Evolutionary conservation across 2,329 filamentous ascomycete genomes (phyloP).

Genomic region (Zasmidium cellare): DNA sequence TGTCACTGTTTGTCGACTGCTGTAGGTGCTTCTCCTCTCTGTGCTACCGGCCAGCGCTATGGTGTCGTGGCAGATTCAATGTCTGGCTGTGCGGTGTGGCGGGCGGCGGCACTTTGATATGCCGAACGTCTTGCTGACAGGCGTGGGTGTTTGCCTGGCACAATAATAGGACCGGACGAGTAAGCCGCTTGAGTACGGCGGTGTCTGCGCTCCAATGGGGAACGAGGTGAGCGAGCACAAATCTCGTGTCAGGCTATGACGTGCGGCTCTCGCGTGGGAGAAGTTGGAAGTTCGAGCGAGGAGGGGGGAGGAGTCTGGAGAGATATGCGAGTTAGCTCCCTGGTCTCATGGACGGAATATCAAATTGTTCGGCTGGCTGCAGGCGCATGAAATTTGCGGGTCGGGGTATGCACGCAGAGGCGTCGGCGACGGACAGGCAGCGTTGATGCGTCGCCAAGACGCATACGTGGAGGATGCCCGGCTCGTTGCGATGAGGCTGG

Average conservation of each 20-base stretch:
- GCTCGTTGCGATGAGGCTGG: not conserved
- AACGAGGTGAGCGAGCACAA: conserved; percentile 11
- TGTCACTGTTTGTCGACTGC: conserved; percentile 18
- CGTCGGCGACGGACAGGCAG: not conserved
- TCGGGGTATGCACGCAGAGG: not conserved
- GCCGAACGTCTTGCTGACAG: conserved; percentile 14
- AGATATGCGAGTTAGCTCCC: conserved; percentile 17
- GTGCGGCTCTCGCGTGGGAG: conserved; percentile 13
- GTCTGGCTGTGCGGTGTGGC: conserved; percentile 13
- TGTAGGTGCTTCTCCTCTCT: conserved; percentile 17
- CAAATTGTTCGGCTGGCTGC: conserved; percentile 26
- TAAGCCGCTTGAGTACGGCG: conserved; percentile 9
- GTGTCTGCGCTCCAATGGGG: conserved; percentile 17
- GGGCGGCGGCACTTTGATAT: conserved; percentile 13
- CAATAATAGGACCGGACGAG: conserved; percentile 17
- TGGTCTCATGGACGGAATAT: conserved; percentile 12
- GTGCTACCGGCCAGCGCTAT: conserved; percentile 15
- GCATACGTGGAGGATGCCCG: not conserved
- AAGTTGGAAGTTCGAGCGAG: conserved; percentile 6
- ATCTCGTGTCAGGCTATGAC: conserved; percentile 22
- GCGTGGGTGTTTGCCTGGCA: conserved; percentile 15
- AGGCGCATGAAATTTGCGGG: conserved; percentile 15
- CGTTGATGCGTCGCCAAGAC: not conserved
- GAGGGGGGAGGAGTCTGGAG: conserved; percentile 15
- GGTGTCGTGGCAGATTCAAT: conserved; percentile 13